phyloP scores from a whole-genome alignment of 345 rosid species.

The Syzygium jambos region DNA sequence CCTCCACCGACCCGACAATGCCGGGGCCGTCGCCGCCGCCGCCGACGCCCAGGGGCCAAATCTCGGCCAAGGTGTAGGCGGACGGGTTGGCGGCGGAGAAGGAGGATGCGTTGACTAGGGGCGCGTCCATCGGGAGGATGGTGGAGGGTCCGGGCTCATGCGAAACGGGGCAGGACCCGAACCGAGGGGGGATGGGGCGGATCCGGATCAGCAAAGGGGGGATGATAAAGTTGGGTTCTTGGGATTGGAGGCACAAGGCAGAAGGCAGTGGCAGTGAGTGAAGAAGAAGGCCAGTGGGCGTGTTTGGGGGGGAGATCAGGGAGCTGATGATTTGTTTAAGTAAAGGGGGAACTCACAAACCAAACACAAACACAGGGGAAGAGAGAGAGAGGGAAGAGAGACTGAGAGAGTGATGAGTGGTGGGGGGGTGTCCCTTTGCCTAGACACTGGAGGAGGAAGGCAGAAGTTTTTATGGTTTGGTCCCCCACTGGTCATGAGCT shows the following conservation, averaged over 20 bases:
- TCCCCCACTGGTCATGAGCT: neutral
- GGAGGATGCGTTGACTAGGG: slow-evolving; percentile 61
- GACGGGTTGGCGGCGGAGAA: slow-evolving; percentile 82
- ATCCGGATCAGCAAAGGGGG: neutral
- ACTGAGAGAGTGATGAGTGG: neutral
- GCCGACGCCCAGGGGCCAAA: slow-evolving; percentile 60
- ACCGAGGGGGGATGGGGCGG: neutral
- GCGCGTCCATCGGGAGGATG: slow-evolving; percentile 57
- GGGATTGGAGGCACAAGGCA: neutral
- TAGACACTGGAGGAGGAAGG: neutral
- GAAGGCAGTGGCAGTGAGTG: neutral
- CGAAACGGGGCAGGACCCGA: neutral
- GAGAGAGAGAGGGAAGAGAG: no score
- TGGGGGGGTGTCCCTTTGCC: neutral
- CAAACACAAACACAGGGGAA: neutral
- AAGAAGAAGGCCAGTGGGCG: no score
- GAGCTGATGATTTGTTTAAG: neutral
- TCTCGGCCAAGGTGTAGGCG: slow-evolving; percentile 76
- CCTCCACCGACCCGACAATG: slow-evolving; percentile 48
- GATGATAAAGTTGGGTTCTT: neutral
- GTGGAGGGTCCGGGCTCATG: neutral
- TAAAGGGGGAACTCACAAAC: neutral
- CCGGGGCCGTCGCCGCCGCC: neutral
- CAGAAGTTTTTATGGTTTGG: neutral
- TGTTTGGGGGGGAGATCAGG: neutral